phyloP scores from a whole-genome alignment of 2,329 filamentous ascomycete genomes.

The Stachybotrys chartarum region DNA sequence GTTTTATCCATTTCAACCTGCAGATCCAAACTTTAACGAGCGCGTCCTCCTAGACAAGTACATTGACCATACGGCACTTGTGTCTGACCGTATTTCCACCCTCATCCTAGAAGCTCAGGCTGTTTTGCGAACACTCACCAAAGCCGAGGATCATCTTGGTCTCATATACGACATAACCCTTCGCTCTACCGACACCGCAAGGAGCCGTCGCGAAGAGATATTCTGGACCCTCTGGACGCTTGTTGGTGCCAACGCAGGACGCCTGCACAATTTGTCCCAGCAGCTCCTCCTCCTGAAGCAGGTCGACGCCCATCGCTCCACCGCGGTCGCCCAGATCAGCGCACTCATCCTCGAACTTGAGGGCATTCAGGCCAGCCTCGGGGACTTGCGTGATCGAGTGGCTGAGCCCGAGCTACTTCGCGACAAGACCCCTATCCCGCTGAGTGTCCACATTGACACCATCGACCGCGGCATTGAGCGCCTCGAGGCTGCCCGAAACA shows the following conservation, averaged over 20 bases:
- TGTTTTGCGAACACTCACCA: constrained; percentile 57
- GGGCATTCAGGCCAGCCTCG: constrained; percentile 62
- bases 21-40: constrained; percentile 41
- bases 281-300: constrained; percentile 58
- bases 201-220: constrained; percentile 55
- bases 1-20: constrained; percentile 57
- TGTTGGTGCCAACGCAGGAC: constrained; percentile 60
- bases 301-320: constrained; percentile 58
- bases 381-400: constrained; percentile 65
- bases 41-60: constrained; percentile 65
- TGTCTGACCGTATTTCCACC: constrained; percentile 60
- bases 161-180: constrained; percentile 63
- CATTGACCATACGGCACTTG: constrained; percentile 60
- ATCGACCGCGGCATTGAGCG: constrained; percentile 68
- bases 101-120: constrained; percentile 66
- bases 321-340: constrained; percentile 61
- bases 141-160: constrained; percentile 62
- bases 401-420: constrained; percentile 56
- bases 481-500: constrained; percentile 56
- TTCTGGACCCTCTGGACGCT: constrained; percentile 67
- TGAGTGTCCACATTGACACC: constrained; percentile 68
- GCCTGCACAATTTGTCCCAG: constrained; percentile 47
- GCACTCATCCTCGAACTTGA: constrained; percentile 66
- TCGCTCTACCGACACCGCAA: constrained; percentile 53
- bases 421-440: constrained; percentile 43